Evolutionary conservation across 768 basidiomycete genomes (phyloP).

Genomic region (Pleurotus cornucopiae): DNA sequence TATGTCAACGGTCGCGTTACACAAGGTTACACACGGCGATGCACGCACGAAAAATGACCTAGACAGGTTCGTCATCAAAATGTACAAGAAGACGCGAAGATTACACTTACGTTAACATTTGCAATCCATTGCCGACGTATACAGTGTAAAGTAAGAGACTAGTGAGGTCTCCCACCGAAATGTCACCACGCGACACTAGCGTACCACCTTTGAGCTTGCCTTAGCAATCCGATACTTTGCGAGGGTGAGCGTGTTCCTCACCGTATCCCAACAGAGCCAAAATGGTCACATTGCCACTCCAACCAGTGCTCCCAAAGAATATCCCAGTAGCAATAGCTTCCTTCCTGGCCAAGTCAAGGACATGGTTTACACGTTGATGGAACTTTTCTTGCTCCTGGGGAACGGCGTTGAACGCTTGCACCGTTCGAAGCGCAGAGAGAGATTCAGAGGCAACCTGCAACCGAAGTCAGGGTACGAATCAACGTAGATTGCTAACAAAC

Average conservation of each 20-base stretch:
- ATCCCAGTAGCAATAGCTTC: constrained; percentile 90
- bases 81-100: constrained; percentile 3
- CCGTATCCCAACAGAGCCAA: constrained; percentile 90
- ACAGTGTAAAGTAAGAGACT: constrained; percentile 88
- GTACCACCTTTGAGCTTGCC: constrained; percentile 61
- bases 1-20: constrained; percentile 28
- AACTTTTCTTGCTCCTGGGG: constrained; percentile 78
- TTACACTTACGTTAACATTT: constrained; percentile 66
- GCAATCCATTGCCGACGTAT: constrained; percentile 78
- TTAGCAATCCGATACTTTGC: background rate
- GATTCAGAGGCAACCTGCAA: constrained; percentile 82
- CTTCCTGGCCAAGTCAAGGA: constrained; percentile 74
- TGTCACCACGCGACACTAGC: constrained; percentile 81
- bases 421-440: constrained; percentile 79
- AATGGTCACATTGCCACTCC: constrained; percentile 92
- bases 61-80: constrained; percentile 4
- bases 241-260: constrained; percentile 23
- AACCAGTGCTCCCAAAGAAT: constrained; percentile 89
- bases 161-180: constrained; percentile 90
- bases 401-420: constrained; percentile 87
- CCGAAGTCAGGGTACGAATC: background rate
- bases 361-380: constrained; percentile 53
- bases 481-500: constrained; percentile 22
- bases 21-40: background rate
- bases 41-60: constrained; percentile 49